A percentile compares a stretch with the other conserved stretches of the same genome.
Evolutionary conservation across 495 filamentous ascomycete species (phyloP).

Genomic region (Xylaria longipes): DNA sequence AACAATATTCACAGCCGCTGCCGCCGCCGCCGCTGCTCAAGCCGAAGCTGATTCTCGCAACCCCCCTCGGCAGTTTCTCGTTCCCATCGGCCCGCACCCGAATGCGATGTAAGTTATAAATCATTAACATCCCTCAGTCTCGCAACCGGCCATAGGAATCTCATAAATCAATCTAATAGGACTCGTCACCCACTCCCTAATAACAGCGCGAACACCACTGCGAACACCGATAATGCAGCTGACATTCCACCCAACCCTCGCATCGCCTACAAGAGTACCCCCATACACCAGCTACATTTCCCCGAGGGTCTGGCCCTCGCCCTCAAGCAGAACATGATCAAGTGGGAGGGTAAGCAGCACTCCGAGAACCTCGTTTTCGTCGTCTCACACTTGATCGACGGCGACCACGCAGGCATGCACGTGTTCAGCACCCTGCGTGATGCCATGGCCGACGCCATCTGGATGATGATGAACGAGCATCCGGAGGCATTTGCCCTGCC

Average conservation of each 20-base stretch:
- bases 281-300: conserved; percentile 9
- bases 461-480: background rate
- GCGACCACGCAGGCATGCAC: background rate
- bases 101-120: background rate
- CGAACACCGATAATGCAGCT: background rate
- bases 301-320: background rate
- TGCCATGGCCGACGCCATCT: conserved; percentile 1
- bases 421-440: conserved; percentile 1
- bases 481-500: conserved; percentile 14
- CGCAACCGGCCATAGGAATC: background rate
- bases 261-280: conserved; percentile 21
- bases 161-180: background rate
- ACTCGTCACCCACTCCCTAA: background rate
- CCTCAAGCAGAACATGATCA: background rate
- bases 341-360: background rate
- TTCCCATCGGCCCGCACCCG: background rate
- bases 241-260: background rate
- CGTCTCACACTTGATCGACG: background rate
- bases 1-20: background rate
- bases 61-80: background rate
- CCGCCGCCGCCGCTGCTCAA: background rate
- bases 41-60: background rate
- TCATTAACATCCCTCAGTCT: background rate
- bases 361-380: background rate
- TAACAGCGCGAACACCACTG: background rate